These are phyloP conservation scores for Xylaria sp. DNA, from an alignment of 2,329 filamentous ascomycete species.

Conservation along the genomic window DNA sequence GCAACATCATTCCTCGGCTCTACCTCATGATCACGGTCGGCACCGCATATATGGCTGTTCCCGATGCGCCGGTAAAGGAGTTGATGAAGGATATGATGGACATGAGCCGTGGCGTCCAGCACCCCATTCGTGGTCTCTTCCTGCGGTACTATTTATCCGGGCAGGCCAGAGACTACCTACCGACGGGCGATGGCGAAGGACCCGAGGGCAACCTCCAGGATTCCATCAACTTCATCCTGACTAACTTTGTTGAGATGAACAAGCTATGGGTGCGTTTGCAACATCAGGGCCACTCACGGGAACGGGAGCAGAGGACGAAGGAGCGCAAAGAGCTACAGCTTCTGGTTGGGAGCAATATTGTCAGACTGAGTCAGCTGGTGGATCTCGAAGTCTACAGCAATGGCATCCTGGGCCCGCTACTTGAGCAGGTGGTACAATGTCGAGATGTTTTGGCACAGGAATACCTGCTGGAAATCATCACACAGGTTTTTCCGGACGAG, in stretches of 20 bases:
- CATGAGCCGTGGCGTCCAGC: slow-evolving; percentile 97
- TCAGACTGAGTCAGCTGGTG: slow-evolving; percentile 91
- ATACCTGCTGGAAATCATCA: slow-evolving; percentile 96
- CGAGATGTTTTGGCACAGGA: slow-evolving; percentile 96
- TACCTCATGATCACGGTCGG: slow-evolving; percentile 99
- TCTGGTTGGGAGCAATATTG: slow-evolving; percentile 93
- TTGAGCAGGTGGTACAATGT: slow-evolving; percentile 98
- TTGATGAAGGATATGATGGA: slow-evolving; percentile 99
- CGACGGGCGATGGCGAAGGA: slow-evolving; percentile 80
- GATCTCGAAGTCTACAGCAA: slow-evolving; percentile 94
- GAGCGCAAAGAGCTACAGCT: slow-evolving; percentile 95
- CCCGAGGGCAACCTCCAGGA: slow-evolving; percentile 95
- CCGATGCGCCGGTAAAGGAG: slow-evolving; percentile 97
- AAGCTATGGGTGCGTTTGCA: slow-evolving; percentile 98
- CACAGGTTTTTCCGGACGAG: slow-evolving; percentile 97
- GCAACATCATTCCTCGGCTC: slow-evolving; percentile 93
- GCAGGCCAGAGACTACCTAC: slow-evolving; percentile 88
- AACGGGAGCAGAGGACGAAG: slow-evolving; percentile 89
- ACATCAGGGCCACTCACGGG: slow-evolving; percentile 94
- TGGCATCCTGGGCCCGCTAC: slow-evolving; percentile 80
- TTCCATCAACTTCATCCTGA: slow-evolving; percentile 96
- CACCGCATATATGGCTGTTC: slow-evolving; percentile 98
- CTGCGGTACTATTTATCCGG: slow-evolving; percentile 94
- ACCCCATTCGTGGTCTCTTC: slow-evolving; percentile 93
- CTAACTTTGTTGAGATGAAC: slow-evolving; percentile 99